phyloP scores from a whole-genome alignment of 176 grass and related monocot species.

The Zoysia japonica region DNA sequence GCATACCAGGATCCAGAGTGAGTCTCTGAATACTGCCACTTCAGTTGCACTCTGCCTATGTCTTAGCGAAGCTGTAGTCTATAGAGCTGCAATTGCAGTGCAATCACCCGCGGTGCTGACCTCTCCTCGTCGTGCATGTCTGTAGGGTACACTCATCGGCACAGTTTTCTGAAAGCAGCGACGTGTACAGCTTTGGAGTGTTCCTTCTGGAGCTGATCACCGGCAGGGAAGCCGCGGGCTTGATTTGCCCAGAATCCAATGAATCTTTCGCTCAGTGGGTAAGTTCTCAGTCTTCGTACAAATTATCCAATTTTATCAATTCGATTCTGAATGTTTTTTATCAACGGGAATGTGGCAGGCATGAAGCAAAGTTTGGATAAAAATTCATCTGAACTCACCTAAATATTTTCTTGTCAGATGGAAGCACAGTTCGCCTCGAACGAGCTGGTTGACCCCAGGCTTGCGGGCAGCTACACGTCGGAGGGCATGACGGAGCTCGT shows the following conservation, averaged over 20 bases:
- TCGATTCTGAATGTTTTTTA: neutral
- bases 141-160: conserved; percentile 45
- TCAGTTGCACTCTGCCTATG: neutral
- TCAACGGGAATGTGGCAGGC: neutral
- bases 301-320: neutral
- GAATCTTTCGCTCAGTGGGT: conserved; percentile 58
- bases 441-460: conserved; percentile 59
- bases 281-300: neutral
- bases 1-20: conserved; percentile 79
- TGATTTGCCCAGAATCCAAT: conserved; percentile 47
- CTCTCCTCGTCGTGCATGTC: neutral
- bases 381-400: neutral
- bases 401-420: conserved; percentile 41
- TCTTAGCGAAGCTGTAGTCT: neutral
- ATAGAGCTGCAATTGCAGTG: neutral
- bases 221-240: conserved; percentile 47
- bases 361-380: neutral
- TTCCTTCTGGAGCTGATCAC: conserved; percentile 92
- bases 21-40: conserved; percentile 21
- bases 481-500: conserved; percentile 84
- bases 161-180: conserved; percentile 72
- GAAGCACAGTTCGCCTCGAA: conserved; percentile 51
- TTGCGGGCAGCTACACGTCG: conserved; percentile 74
- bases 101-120: neutral
- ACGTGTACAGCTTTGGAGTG: conserved; percentile 87